Conservation (phyloP, 805 yeast species). For the Saccharomyces cerevisiae region DNA sequence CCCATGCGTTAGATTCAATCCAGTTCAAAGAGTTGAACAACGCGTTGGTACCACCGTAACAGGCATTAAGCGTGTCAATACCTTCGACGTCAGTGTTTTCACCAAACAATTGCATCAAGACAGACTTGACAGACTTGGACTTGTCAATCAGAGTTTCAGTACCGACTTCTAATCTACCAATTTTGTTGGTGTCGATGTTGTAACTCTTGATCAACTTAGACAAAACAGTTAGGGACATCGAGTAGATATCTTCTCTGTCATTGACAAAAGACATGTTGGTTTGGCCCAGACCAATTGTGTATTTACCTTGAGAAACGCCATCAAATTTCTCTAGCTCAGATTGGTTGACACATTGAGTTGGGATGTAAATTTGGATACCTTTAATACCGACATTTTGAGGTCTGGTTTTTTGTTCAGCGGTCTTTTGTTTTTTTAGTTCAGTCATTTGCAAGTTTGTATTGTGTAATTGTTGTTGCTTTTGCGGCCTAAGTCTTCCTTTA, state of each 20-base stretch:
- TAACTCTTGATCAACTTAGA: conserved; percentile 70
- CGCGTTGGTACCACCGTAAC: conserved; percentile 97
- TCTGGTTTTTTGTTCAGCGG: conserved; percentile 25
- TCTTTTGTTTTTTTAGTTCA: conserved; percentile 26
- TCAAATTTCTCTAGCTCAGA: conserved; percentile 77
- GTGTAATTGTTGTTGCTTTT: background rate
- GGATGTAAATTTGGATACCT: conserved; percentile 89
- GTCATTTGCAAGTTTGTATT: conserved; percentile 12
- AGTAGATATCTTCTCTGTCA: conserved; percentile 95
- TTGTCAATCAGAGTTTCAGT: conserved; percentile 95
- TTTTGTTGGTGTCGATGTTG: conserved; percentile 66
- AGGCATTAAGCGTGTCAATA: conserved; percentile 90
- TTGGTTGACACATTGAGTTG: conserved; percentile 79
- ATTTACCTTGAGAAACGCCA: conserved; percentile 86
- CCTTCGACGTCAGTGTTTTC: conserved; percentile 92
- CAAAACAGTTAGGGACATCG: conserved; percentile 84
- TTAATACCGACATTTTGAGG: conserved; percentile 92
- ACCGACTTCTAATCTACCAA: conserved; percentile 96
- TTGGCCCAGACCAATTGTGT: conserved; percentile 97
- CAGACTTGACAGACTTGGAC: conserved; percentile 93
- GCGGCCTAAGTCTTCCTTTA: background rate
- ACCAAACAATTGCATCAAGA: conserved; percentile 78
- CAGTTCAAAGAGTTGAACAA: conserved; percentile 89
- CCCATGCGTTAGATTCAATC: conserved; percentile 95
- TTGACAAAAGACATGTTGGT: conserved; percentile 96